Evolutionary conservation across 768 basidiomycete genomes (phyloP), one percentile per base, ranked within the genome.

Genomic region (Boletellus emodensis): DNA sequence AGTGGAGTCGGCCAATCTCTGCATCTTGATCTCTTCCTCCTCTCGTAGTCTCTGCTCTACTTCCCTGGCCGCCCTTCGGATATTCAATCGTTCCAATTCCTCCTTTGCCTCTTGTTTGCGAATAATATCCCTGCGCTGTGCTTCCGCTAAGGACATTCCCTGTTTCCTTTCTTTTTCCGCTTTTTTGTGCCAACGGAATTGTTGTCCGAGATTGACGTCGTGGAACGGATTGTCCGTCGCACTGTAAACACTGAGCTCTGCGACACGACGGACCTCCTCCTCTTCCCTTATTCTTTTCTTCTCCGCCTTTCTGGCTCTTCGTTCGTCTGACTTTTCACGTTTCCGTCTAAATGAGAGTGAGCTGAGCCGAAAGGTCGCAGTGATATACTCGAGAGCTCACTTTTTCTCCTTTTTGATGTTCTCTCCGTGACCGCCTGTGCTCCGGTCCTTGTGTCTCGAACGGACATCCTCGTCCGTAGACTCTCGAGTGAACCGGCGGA

Each of bases 121-220:
- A 22, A 90, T 65, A 1, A 84, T 83, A 72, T 99, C 96, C 58
- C 81, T 80, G 55, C 77, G 76, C 54, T 88, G 85, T 1, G 87
- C 76, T 62, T 99, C 96, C 0, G 83, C 84, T 1, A 83, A 61
- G 1, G 84, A 80, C 43, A 98, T 62, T 2, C 96, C 96, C 52
- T 82, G 72, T 71, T 95, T 97, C 61, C 83, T 80, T 67, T 99
- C 96, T 74, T 93, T 92, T 68, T 99, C 96, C 24, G 84, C 81
- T 75, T 99, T 99, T 78, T 99, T 99, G 72, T 94, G 90, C 96
- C 96, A 99, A 51, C 89, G 84, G 70, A 99, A 99, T 66, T 94
- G 92, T 64, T 97, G 91, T 18, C 85, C 87, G 30, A 98, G 85
- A 68, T 98, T 97, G 54, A 91, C 85, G 61, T 98, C 96, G 71